Percentiles rank a stretch among this genome's conserved stretches.
Conservation (phyloP, 2,329 filamentous ascomycete genomes). For the Basipetospora chlamydospora region DNA sequence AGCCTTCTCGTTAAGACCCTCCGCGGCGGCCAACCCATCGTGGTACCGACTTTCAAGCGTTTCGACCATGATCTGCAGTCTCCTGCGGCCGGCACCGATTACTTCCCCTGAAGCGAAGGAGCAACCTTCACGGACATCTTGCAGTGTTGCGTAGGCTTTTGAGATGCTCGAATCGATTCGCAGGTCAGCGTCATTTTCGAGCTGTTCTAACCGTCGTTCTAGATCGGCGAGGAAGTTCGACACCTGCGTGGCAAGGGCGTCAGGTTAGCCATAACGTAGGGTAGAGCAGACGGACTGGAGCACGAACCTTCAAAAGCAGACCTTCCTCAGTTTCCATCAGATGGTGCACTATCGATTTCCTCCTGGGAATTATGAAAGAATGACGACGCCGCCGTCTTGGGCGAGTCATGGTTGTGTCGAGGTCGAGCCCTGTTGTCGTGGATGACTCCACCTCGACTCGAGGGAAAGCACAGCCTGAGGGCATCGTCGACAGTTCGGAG, state of each 20-base stretch:
- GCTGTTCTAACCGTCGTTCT: slow-evolving; percentile 70
- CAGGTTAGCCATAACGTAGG: too few relatives aligned
- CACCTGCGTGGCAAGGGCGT: slow-evolving; percentile 31
- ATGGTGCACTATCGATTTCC: slow-evolving; percentile 43
- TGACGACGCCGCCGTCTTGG: slow-evolving; percentile 25
- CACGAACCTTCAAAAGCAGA: slow-evolving; percentile 35
- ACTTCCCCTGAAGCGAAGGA: slow-evolving; percentile 82
- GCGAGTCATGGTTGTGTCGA: not conserved
- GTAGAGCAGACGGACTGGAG: too few relatives aligned
- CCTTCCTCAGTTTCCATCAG: slow-evolving; percentile 50
- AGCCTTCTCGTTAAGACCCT: slow-evolving; percentile 83
- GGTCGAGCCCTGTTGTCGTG: not conserved
- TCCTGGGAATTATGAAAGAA: slow-evolving; percentile 41
- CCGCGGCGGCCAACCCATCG: slow-evolving; percentile 69
- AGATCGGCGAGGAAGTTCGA: slow-evolving; percentile 76
- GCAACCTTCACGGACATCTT: slow-evolving; percentile 76
- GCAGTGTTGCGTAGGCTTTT: slow-evolving; percentile 71
- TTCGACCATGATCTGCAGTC: slow-evolving; percentile 81
- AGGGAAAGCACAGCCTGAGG: slow-evolving; percentile 1
- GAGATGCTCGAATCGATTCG: slow-evolving; percentile 72
- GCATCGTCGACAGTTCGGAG: slow-evolving; percentile 4
- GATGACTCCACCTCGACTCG: not conserved
- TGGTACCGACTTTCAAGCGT: slow-evolving; percentile 81
- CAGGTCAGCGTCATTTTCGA: slow-evolving; percentile 70
- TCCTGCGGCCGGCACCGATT: slow-evolving; percentile 69